Evolutionary conservation across 1,139 yeast genomes (phyloP).

Genomic region (Martiniozyma asiatica): DNA sequence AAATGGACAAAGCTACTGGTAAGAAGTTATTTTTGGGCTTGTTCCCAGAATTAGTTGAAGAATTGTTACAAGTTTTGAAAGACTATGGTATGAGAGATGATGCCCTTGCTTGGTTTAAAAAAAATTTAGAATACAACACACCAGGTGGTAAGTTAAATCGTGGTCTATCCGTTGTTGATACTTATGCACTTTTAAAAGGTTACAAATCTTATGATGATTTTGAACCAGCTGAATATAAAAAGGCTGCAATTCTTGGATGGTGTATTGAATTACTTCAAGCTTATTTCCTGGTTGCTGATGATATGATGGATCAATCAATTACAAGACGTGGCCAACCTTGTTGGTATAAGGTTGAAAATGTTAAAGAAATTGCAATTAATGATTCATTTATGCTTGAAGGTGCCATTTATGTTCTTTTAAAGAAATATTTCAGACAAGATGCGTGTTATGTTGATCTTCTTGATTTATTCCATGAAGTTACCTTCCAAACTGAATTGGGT

Average conservation of each 20-base stretch:
- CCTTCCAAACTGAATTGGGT: slow-evolving; percentile 96
- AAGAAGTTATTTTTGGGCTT: slow-evolving; percentile 58
- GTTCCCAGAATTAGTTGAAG: slow-evolving; percentile 71
- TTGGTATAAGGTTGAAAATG: slow-evolving; percentile 79
- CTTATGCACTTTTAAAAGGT: slow-evolving; percentile 68
- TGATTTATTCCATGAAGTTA: slow-evolving; percentile 87
- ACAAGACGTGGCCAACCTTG: slow-evolving; percentile 99
- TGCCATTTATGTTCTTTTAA: slow-evolving; percentile 79
- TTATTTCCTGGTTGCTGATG: slow-evolving; percentile 94
- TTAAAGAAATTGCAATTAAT: slow-evolving; percentile 89
- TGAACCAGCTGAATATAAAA: slow-evolving; percentile 53
- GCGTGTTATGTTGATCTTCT: slow-evolving; percentile 78
- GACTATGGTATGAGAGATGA: slow-evolving; percentile 76
- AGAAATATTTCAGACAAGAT: slow-evolving; percentile 77
- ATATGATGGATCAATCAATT: slow-evolving; percentile 95
- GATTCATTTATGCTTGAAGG: slow-evolving; percentile 97
- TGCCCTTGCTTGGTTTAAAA: slow-evolving; percentile 78
- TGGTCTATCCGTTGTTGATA: slow-evolving; percentile 90
- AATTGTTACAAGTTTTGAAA: slow-evolving; percentile 50
- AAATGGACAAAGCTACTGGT: slow-evolving; percentile 29
- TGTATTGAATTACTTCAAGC: slow-evolving; percentile 91
- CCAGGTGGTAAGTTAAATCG: slow-evolving; percentile 97
- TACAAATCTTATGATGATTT: slow-evolving; percentile 50
- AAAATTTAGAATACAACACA: slow-evolving; percentile 70
- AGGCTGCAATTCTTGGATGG: slow-evolving; percentile 92